Percentiles rank a stretch among this genome's conserved stretches.
Conservation (phyloP, 2,329 filamentous ascomycete genomes). For the Magnaporthiopsis rhizophila region DNA sequence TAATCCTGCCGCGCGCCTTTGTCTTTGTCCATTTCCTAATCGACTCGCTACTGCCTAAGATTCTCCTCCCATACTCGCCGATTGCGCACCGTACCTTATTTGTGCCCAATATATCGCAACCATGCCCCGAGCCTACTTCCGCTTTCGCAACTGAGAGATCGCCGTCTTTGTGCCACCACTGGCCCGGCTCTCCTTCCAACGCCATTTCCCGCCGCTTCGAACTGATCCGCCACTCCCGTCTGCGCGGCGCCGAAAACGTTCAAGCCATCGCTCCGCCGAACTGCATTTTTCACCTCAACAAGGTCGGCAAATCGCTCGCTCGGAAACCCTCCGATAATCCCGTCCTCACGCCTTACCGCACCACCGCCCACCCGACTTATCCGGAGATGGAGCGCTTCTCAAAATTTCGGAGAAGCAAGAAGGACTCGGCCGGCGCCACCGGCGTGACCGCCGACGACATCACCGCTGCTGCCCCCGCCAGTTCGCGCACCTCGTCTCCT, state of each 20-base stretch:
- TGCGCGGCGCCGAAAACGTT: background rate
- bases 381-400: slow-evolving; percentile 22
- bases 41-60: background rate
- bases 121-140: background rate
- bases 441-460: slow-evolving; percentile 8
- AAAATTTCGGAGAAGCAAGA: slow-evolving; percentile 23
- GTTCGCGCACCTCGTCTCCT: slow-evolving; percentile 13
- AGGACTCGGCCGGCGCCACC: slow-evolving; percentile 13
- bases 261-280: background rate
- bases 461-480: slow-evolving; percentile 1
- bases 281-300: background rate
- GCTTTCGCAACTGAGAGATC: background rate
- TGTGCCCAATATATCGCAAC: background rate
- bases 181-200: background rate
- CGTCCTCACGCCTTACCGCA: background rate
- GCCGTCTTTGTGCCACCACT: background rate
- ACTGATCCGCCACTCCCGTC: background rate
- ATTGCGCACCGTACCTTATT: background rate
- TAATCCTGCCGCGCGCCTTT: background rate
- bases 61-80: background rate
- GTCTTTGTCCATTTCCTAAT: background rate
- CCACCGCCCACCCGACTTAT: background rate
- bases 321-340: background rate
- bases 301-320: background rate
- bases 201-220: background rate